Conservation (phyloP, 805 yeast genomes). For the Millerozyma acaciae region DNA sequence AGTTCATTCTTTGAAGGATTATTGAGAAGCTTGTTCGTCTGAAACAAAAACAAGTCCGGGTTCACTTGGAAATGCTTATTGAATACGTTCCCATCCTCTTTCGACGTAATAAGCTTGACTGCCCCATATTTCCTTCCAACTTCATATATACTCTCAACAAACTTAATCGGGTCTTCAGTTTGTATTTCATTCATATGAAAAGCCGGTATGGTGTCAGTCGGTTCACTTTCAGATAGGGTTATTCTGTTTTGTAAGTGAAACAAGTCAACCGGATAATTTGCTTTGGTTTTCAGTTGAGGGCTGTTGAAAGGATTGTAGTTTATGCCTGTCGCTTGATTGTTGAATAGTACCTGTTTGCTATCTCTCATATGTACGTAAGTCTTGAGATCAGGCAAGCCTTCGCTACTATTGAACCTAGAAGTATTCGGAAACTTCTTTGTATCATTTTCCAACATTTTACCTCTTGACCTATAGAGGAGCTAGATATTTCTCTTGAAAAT, state of each 20-base stretch:
- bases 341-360: constrained; percentile 15
- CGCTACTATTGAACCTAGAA: constrained; percentile 21
- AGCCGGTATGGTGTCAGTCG: constrained; percentile 44
- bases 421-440: constrained; percentile 20
- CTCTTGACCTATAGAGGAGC: neutral
- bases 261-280: constrained; percentile 42
- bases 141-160: constrained; percentile 49
- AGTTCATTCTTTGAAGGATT: constrained; percentile 42
- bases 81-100: constrained; percentile 13
- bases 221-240: constrained; percentile 12
- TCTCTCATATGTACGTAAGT: constrained; percentile 13
- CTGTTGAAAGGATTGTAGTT: constrained; percentile 43
- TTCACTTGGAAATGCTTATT: constrained; percentile 28
- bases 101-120: constrained; percentile 67
- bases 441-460: constrained; percentile 4
- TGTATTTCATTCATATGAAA: constrained; percentile 53
- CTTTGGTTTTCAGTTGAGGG: constrained; percentile 43
- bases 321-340: constrained; percentile 22
- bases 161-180: constrained; percentile 56
- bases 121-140: constrained; percentile 67
- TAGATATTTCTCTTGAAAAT: no score
- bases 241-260: constrained; percentile 31
- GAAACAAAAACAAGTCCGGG: constrained; percentile 49
- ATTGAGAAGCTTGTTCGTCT: constrained; percentile 45
- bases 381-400: constrained; percentile 21